These are phyloP conservation scores for Cryptococcus amylolentus DNA, from an alignment of 1,284 basidiomycete genomes.

Conservation along the genomic window DNA sequence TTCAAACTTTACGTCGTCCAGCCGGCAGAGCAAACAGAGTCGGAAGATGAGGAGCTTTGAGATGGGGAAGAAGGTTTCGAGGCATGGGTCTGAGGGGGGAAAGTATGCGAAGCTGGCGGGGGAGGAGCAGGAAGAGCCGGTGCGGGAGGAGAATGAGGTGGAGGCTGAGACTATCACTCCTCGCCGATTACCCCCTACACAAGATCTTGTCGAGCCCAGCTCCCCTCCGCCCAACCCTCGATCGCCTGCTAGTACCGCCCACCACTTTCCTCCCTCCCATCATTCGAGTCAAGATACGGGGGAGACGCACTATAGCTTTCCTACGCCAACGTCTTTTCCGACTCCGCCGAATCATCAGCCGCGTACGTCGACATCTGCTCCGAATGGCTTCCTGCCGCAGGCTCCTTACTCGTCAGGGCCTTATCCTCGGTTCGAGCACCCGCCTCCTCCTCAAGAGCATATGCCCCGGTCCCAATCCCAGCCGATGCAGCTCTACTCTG, in stretches of 20 bases:
- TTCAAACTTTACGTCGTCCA: constrained; percentile 16
- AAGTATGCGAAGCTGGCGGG: constrained; percentile 27
- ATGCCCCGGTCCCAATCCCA: constrained; percentile 18
- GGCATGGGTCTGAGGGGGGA: constrained; percentile 15
- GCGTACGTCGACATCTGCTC: neutral
- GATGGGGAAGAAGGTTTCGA: constrained; percentile 22
- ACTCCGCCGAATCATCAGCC: constrained; percentile 1
- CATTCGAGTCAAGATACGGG: neutral
- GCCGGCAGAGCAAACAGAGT: constrained; percentile 5
- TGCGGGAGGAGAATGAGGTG: constrained; percentile 2
- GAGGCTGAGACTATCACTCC: constrained; percentile 8
- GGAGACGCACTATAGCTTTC: constrained; percentile 8
- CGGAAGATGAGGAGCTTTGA: constrained; percentile 19
- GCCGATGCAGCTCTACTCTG: constrained; percentile 18
- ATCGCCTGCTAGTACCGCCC: neutral
- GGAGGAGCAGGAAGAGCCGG: constrained; percentile 15
- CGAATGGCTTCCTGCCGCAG: no score
- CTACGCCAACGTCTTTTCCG: constrained; percentile 13
- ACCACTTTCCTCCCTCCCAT: neutral
- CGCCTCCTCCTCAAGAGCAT: constrained; percentile 3
- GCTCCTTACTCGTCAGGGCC: neutral
- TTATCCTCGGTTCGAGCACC: neutral
- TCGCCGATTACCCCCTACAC: constrained; percentile 5
- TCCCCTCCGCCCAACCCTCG: neutral
- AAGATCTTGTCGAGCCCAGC: neutral